phyloP scores from a whole-genome alignment of 257 asterid species.

The Scutellaria baicalensis region DNA sequence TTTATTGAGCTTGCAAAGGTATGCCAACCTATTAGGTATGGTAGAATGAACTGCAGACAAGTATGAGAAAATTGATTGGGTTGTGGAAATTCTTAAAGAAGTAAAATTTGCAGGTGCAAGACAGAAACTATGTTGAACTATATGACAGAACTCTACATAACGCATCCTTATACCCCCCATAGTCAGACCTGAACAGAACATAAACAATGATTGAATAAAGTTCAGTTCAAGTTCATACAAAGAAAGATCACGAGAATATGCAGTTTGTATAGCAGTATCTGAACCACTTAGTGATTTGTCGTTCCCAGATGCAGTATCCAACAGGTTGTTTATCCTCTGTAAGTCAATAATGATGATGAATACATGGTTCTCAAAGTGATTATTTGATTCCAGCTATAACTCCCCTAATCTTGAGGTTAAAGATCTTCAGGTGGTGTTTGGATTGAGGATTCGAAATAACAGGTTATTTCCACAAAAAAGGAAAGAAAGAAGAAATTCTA shows the following conservation, averaged over 20 bases:
- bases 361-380: background rate
- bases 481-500: too few relatives aligned
- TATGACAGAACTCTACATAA: background rate
- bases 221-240: background rate
- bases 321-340: background rate
- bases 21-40: conserved; percentile 90
- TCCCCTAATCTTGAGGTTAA: background rate
- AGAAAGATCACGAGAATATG: background rate
- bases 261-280: background rate
- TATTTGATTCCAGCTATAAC: background rate
- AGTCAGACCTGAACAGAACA: background rate
- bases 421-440: background rate
- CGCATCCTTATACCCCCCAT: background rate
- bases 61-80: conserved; percentile 10
- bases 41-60: conserved; percentile 65
- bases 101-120: background rate
- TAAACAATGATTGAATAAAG: background rate
- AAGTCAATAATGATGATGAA: background rate
- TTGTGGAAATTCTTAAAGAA: background rate
- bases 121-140: background rate
- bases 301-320: background rate
- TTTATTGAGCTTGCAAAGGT: conserved; percentile 61
- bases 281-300: background rate
- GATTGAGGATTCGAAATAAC: background rate
- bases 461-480: too few relatives aligned